phyloP scores from a whole-genome alignment of 306 rosid genomes.

The Astragalus membranaceus region DNA sequence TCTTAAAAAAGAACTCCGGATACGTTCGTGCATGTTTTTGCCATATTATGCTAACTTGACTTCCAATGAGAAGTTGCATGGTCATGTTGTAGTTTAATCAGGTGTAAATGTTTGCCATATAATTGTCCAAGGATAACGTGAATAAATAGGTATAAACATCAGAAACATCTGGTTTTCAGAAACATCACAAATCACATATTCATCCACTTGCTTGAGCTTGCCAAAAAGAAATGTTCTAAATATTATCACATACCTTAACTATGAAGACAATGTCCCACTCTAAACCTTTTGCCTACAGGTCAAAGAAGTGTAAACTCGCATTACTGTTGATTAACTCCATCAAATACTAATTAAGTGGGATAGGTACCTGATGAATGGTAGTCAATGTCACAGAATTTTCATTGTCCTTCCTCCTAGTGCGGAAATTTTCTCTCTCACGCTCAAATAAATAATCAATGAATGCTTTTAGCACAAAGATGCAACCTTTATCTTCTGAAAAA shows the following conservation, averaged over 20 bases:
- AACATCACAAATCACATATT: slow-evolving; percentile 8
- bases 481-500: slow-evolving; percentile 47
- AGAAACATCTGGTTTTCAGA: background rate
- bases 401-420: slow-evolving; percentile 60
- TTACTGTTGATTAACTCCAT: background rate
- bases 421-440: slow-evolving; percentile 77
- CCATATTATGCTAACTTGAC: background rate
- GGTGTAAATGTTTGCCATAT: background rate
- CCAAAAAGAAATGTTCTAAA: background rate
- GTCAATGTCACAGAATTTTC: slow-evolving; percentile 75
- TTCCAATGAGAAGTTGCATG: background rate
- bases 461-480: slow-evolving; percentile 44
- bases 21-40: background rate
- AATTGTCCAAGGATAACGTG: background rate
- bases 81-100: background rate
- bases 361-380: slow-evolving; percentile 88
- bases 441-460: slow-evolving; percentile 66
- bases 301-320: slow-evolving; percentile 3
- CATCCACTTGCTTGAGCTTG: slow-evolving; percentile 4
- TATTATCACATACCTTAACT: slow-evolving; percentile 59
- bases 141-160: background rate
- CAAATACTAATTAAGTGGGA: slow-evolving; percentile 5
- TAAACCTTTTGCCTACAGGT: slow-evolving; percentile 85
- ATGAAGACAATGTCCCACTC: slow-evolving; percentile 97
- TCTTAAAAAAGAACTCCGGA: background rate